These are phyloP conservation scores for Bothriochloa decipiens DNA, from an alignment of 176 grass and related monocot genomes.

Conservation along the genomic window DNA sequence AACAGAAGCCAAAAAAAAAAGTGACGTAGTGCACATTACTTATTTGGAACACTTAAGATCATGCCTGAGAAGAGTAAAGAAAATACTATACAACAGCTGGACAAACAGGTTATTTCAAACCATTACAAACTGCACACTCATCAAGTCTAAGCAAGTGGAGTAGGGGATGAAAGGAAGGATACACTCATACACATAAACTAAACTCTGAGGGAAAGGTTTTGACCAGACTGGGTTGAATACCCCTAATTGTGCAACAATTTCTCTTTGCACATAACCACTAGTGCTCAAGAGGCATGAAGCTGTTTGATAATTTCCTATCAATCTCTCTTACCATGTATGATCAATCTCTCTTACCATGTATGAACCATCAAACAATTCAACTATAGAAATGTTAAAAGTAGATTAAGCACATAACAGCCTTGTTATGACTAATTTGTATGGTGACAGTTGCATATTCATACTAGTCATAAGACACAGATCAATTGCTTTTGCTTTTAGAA, in stretches of 20 bases:
- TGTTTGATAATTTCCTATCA: slow-evolving; percentile 1
- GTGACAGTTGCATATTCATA: neutral
- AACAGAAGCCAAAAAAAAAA: slow-evolving; percentile 44
- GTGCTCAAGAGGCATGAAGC: neutral
- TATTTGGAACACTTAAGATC: neutral
- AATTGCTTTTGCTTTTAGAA: neutral
- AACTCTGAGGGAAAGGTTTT: neutral
- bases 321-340: neutral
- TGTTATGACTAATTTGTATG: neutral
- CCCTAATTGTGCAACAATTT: slow-evolving; percentile 16
- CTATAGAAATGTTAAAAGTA: neutral
- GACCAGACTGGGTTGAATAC: neutral
- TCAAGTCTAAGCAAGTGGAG: neutral
- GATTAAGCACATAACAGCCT: slow-evolving; percentile 3
- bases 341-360: neutral
- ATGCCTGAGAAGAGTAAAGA: neutral
- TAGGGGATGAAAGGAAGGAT: neutral
- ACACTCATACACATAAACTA: no score
- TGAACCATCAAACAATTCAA: slow-evolving; percentile 16
- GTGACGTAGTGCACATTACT: slow-evolving; percentile 23
- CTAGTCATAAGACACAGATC: neutral
- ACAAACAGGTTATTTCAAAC: neutral
- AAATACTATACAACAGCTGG: neutral
- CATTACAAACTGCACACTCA: neutral
- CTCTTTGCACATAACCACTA: neutral